phyloP scores from a whole-genome alignment of 2,329 filamentous ascomycete species.

The Madurella fahalii region DNA sequence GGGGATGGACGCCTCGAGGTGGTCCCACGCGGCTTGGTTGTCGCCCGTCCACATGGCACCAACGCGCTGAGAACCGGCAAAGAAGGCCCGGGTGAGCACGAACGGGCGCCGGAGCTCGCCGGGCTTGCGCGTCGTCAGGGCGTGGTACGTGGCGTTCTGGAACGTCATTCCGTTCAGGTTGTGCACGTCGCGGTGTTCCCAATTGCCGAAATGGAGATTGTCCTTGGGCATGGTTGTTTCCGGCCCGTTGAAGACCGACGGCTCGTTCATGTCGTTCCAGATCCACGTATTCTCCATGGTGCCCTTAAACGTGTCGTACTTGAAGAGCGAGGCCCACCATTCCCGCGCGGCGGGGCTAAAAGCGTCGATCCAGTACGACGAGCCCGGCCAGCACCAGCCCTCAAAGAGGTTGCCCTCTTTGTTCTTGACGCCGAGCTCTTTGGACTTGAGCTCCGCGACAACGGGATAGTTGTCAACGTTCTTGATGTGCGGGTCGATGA shows the following conservation, averaged over 20 bases:
- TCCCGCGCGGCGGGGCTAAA: slow-evolving; percentile 88
- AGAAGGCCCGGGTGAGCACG: slow-evolving; percentile 89
- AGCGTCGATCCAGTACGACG: slow-evolving; percentile 91
- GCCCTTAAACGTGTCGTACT: slow-evolving; percentile 82
- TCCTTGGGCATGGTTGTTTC: slow-evolving; percentile 99
- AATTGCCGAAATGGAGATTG: slow-evolving; percentile 84
- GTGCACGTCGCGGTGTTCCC: slow-evolving; percentile 96
- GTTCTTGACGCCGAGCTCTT: slow-evolving; percentile 80
- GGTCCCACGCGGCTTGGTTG: slow-evolving; percentile 89
- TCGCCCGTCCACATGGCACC: slow-evolving; percentile 99
- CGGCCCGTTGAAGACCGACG: slow-evolving; percentile 96
- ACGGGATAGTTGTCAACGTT: slow-evolving; percentile 75
- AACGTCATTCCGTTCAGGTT: slow-evolving; percentile 95
- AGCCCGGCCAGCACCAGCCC: slow-evolving; percentile 98
- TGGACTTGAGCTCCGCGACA: slow-evolving; percentile 75
- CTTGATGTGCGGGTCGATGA: slow-evolving; percentile 98
- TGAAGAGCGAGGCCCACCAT: slow-evolving; percentile 90
- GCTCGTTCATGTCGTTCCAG: slow-evolving; percentile 99
- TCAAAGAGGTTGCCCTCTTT: slow-evolving; percentile 88
- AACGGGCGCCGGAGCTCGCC: slow-evolving; percentile 84
- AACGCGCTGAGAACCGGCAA: slow-evolving; percentile 80
- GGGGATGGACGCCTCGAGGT: slow-evolving; percentile 82
- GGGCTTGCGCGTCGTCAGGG: slow-evolving; percentile 77
- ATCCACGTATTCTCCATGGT: slow-evolving; percentile 83
- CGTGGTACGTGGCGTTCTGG: slow-evolving; percentile 88